Evolutionary conservation across 2,329 filamentous ascomycete species (phyloP).

Genomic region (Fusarium sp.): DNA sequence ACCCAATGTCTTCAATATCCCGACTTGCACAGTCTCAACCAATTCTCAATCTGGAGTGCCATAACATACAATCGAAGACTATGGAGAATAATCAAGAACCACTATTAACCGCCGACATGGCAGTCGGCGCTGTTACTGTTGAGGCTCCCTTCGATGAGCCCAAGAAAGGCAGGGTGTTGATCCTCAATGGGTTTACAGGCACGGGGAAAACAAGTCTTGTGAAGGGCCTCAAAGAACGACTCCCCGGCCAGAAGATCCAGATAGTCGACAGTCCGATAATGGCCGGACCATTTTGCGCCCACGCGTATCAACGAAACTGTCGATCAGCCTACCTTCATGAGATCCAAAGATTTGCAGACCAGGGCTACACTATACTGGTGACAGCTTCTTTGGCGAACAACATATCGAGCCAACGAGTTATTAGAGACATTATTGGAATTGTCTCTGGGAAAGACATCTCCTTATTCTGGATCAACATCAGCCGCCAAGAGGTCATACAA

Average conservation of each 20-base stretch:
- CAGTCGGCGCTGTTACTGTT: background rate
- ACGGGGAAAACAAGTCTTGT: slow-evolving; percentile 2
- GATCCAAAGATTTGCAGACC: slow-evolving; percentile 2
- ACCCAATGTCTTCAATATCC: background rate
- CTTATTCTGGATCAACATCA: slow-evolving; percentile 18
- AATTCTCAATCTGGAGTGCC: background rate
- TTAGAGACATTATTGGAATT: slow-evolving; percentile 2
- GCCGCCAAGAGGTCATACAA: background rate
- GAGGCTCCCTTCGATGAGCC: background rate
- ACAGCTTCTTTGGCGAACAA: slow-evolving; percentile 6
- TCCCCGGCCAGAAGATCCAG: background rate
- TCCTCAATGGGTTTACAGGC: slow-evolving; percentile 17
- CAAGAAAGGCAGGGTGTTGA: slow-evolving; percentile 8
- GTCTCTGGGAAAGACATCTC: background rate
- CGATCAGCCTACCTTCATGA: slow-evolving; percentile 19
- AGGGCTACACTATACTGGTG: slow-evolving; percentile 11
- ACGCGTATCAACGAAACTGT: background rate
- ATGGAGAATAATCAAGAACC: background rate
- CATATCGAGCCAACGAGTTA: background rate
- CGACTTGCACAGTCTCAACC: background rate
- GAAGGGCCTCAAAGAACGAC: background rate
- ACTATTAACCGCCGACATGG: background rate
- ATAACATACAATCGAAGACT: background rate
- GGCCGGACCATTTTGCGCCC: background rate
- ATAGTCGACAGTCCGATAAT: slow-evolving; percentile 20